Conservation (phyloP, 495 filamentous ascomycete genomes). For the Penicillium waksmanii region DNA sequence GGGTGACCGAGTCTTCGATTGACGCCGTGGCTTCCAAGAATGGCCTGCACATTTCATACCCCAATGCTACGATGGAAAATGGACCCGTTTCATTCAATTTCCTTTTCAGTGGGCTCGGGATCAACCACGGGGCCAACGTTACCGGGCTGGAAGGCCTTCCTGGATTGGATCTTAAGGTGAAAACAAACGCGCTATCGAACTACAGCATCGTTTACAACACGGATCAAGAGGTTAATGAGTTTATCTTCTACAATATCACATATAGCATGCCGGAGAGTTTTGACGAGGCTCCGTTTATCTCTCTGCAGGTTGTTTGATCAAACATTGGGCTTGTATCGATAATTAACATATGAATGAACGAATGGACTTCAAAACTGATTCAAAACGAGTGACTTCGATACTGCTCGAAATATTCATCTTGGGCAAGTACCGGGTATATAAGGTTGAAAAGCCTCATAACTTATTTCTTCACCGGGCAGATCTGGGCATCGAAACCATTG, state of each 20-base stretch:
- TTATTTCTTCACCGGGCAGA: not conserved
- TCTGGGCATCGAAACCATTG: not conserved
- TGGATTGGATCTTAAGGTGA: slow-evolving; percentile 22
- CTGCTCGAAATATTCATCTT: not conserved
- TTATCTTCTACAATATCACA: slow-evolving; percentile 43
- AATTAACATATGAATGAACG: not conserved
- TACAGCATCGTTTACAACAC: slow-evolving; percentile 25
- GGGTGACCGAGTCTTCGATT: slow-evolving; percentile 36
- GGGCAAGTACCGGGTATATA: not conserved
- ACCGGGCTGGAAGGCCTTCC: slow-evolving; percentile 31
- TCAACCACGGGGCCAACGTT: slow-evolving; percentile 24
- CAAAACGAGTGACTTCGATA: not conserved
- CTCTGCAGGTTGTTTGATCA: slow-evolving; percentile 27
- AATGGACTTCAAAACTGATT: not conserved
- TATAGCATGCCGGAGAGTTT: slow-evolving; percentile 35
- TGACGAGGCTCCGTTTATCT: slow-evolving; percentile 30
- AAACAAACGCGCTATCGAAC: slow-evolving; percentile 17
- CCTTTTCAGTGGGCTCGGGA: slow-evolving; percentile 23
- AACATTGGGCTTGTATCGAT: not conserved
- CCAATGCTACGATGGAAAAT: slow-evolving; percentile 27
- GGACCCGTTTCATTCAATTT: slow-evolving; percentile 26
- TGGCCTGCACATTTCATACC: slow-evolving; percentile 41
- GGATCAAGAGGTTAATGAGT: slow-evolving; percentile 32
- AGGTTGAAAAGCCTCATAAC: not conserved
- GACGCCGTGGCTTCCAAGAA: slow-evolving; percentile 34